phyloP scores from a whole-genome alignment of 208 protist genomes.

The Tritrichomonas foetus region DNA sequence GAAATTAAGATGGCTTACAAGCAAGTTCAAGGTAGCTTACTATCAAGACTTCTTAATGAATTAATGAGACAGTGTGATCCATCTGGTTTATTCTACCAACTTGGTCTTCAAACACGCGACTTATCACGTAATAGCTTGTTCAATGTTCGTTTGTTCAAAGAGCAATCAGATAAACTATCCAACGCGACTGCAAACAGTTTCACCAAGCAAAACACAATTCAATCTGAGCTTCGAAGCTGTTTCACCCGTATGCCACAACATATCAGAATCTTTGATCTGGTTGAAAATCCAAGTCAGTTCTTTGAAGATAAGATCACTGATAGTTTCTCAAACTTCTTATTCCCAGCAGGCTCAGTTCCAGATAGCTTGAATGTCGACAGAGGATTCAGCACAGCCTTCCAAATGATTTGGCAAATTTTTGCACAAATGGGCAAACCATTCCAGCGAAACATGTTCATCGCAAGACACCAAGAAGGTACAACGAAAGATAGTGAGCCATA shows the following conservation, averaged over 20 bases:
- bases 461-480: background rate
- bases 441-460: background rate
- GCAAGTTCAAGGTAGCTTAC: background rate
- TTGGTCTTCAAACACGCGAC: background rate
- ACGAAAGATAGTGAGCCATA: background rate
- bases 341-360: background rate
- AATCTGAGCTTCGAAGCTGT: background rate
- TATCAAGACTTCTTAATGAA: background rate
- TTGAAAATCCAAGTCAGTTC: background rate
- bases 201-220: background rate
- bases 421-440: background rate
- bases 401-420: background rate
- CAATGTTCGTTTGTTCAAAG: background rate
- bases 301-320: background rate
- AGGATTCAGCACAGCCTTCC: background rate
- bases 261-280: background rate
- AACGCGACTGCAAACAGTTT: background rate
- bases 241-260: background rate
- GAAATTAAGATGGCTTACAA: background rate
- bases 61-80: background rate
- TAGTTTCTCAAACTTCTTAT: background rate
- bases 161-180: background rate
- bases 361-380: background rate
- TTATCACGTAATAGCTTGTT: background rate
- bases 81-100: background rate